Base-by-base conservation (phyloP, 768 basidiomycete species). In the Amanita thiersii region DNA sequence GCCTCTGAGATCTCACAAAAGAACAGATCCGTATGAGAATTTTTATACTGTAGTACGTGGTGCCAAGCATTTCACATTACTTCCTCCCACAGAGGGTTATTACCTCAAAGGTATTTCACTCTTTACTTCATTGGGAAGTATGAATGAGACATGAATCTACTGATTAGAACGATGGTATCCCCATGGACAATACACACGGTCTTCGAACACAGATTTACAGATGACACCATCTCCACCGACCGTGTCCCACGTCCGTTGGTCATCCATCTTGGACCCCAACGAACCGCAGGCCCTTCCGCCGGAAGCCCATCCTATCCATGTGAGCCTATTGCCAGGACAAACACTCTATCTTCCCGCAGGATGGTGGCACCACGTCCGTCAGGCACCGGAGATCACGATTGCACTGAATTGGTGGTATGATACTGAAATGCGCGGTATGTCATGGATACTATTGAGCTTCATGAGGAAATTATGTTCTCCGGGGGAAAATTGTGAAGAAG, bases 361-460 rank as follows among this genome's bases (percentile, higher is more conserved):
- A 0, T 96, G 93, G 93, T 94, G 85, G 83, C 92, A 94, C 56
- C 75, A 87, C 53, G 89, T 94, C 25, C 70, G 77, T 29, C 92
- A 96, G 55, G 64, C 72, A 3, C 72, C 69, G 3, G 64, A 69
- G 45, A 64, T 68, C 17, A 79, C 75, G 1, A 75, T 90, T 45
- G 86, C 86, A 1, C 51, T 87, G 15, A 92, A 92, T 53, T 90
- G 85, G 80, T 92, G 88, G 88, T 89, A 87, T 56, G 88, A 92
- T 52, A 70, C 82, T 49, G 83, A 88, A 55, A 72, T 81, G 56
- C 62, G 70, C 42, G 86, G 87, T 10, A 72, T 74, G 64, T 61
- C 70, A 5, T 89, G 86, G 85, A 69, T 82, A 11, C 64, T 77
- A 57, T 56, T 86, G 17, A 80, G 70, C 44, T 72, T 81, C 55